Base-by-base conservation (phyloP, 2,329 filamentous ascomycete species). In the Diplodia corticola region DNA sequence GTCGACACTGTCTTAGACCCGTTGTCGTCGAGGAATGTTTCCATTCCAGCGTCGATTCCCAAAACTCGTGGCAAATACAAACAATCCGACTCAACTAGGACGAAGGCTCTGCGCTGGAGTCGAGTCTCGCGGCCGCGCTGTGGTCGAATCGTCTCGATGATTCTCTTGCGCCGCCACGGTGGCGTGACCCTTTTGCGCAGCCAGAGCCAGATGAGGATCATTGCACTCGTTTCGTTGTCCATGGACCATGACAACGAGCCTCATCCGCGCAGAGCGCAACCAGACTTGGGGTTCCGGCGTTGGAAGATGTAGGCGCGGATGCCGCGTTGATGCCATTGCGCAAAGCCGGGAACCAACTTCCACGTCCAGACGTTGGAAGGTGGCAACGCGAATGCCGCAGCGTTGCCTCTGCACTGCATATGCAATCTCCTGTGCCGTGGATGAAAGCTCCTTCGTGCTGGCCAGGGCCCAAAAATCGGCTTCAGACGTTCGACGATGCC, bases 401-500 rank as follows among this genome's bases (percentile, higher is more conserved):
- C 44, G 57, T 22, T 61, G 44, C 22, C 57, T 28, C 28, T 61
- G 57, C 57, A 24, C 44, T 49, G 57, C 26, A 30, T n/a, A 24
- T 49, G 44, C 57, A 61, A 61, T 61, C 35, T 61, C 57, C n/a
- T 33, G 57, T 49, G 57, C 57, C 44, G 57, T 61, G 57, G 57
- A 49, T 61, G 44, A 35, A 49, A 10, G 26, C 22, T 28, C 57
- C 57, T 61, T 61, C 57, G 57, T 61, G 57, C 28, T 15, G 10
- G 40, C 24, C 40, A 28, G 26, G 57, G 30, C 24, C 57, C 57
- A 20, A 61, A n/a, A 49, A 49, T 26, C 49, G 28, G 44, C 33
- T 61, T 61, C 57, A 61, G 57, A 61, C 57, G 57, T 61, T 49
- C 57, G 37, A 61, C 26, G 5, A 30, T 49, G 44, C 55, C n/a